Percentiles rank a stretch among this genome's conserved stretches.
Evolutionary conservation across 306 rosid genomes (phyloP).

Genomic region (Pachyrhizus erosus): DNA sequence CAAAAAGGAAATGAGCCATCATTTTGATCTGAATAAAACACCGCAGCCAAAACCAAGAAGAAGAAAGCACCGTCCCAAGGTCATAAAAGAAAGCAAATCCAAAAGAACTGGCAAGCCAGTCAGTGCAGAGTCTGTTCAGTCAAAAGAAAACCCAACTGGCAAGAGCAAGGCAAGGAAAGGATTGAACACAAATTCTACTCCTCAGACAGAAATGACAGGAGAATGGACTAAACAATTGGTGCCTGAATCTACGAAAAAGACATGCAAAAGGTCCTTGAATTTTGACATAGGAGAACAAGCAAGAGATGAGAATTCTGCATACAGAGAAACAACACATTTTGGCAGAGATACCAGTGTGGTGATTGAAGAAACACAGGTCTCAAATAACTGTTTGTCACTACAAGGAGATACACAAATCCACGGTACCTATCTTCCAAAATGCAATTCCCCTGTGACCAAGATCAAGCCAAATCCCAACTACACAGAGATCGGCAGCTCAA

Average conservation of each 20-base stretch:
- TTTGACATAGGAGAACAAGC: slow-evolving; percentile 54
- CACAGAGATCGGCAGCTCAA: slow-evolving; percentile 17
- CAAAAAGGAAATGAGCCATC: slow-evolving; percentile 47
- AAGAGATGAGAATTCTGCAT: slow-evolving; percentile 44
- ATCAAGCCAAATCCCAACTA: slow-evolving; percentile 34
- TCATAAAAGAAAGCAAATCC: slow-evolving; percentile 72
- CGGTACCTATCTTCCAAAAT: slow-evolving; percentile 29
- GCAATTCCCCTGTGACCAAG: slow-evolving; percentile 24
- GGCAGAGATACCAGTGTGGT: slow-evolving; percentile 33
- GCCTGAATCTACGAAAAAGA: slow-evolving; percentile 49
- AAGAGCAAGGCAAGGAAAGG: slow-evolving; percentile 63
- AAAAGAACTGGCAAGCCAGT: slow-evolving; percentile 49
- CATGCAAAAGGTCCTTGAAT: slow-evolving; percentile 69
- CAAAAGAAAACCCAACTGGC: slow-evolving; percentile 49
- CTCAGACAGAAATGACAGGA: slow-evolving; percentile 44
- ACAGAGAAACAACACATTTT: slow-evolving; percentile 38
- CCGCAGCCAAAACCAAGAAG: slow-evolving; percentile 61
- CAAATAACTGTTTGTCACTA: slow-evolving; percentile 39
- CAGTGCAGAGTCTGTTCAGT: slow-evolving; percentile 53
- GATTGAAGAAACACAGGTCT: slow-evolving; percentile 36
- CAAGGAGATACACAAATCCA: slow-evolving; percentile 34
- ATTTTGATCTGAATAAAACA: slow-evolving; percentile 55
- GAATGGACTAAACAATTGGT: slow-evolving; percentile 34
- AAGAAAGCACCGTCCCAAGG: slow-evolving; percentile 92
- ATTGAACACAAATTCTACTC: slow-evolving; percentile 41